These are phyloP conservation scores for Trametes elegans DNA, from an alignment of 768 basidiomycete species.

Conservation along the genomic window DNA sequence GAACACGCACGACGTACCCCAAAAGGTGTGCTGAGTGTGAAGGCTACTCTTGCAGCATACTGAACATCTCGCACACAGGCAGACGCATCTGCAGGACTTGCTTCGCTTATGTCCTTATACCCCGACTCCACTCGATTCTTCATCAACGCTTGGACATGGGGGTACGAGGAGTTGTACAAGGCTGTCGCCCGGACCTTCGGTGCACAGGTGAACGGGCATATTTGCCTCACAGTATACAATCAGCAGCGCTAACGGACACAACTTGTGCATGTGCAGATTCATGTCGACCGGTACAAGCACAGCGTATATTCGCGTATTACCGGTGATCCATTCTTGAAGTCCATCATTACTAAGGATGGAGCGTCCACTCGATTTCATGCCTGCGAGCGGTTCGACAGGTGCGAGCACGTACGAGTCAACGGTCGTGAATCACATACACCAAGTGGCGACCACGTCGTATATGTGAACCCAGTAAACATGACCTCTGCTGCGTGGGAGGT, in stretches of 20 bases:
- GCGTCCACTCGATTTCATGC: slow-evolving; percentile 83
- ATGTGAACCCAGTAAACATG: slow-evolving; percentile 81
- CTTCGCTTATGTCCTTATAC: slow-evolving; percentile 67
- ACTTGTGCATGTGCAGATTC: too few species aligned
- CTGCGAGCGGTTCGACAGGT: slow-evolving; percentile 82
- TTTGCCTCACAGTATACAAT: not conserved
- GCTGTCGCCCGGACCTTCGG: slow-evolving; percentile 67
- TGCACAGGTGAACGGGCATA: slow-evolving; percentile 44
- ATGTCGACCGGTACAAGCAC: slow-evolving; percentile 88
- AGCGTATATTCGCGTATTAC: slow-evolving; percentile 54
- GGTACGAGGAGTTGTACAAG: slow-evolving; percentile 90
- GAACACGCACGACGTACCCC: slow-evolving; percentile 12
- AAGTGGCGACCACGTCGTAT: slow-evolving; percentile 64
- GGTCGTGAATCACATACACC: slow-evolving; percentile 34
- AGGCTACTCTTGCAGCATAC: too few species aligned
- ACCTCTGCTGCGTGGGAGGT: slow-evolving; percentile 56
- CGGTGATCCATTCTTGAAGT: slow-evolving; percentile 57
- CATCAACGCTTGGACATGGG: slow-evolving; percentile 94
- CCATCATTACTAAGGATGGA: slow-evolving; percentile 60
- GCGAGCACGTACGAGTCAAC: slow-evolving; percentile 53
- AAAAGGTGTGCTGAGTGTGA: slow-evolving; percentile 21
- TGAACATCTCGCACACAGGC: slow-evolving; percentile 43
- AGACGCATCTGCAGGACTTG: slow-evolving; percentile 61
- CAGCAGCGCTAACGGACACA: too few species aligned
- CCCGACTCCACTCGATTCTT: slow-evolving; percentile 74